Evolutionary conservation across 1,284 basidiomycete species (phyloP).

Genomic region (Trichosporon faecale): DNA sequence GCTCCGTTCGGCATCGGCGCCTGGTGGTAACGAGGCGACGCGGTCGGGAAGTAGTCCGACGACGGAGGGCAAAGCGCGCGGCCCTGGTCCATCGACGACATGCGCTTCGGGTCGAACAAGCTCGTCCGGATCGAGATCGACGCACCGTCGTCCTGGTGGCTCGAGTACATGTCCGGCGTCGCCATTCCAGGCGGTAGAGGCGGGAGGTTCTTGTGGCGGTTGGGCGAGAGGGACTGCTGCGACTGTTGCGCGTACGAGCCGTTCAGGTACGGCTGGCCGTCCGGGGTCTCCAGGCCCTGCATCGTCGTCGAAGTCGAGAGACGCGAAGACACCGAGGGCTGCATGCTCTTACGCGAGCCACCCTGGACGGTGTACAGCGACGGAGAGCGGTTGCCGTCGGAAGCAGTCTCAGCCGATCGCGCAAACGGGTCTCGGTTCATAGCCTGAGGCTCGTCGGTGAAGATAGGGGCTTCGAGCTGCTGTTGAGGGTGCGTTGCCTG

Average conservation of each 20-base stretch:
- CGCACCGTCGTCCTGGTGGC: constrained; percentile 13
- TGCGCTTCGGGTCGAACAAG: constrained; percentile 25
- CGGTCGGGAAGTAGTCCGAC: constrained; percentile 27
- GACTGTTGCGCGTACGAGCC: constrained; percentile 12
- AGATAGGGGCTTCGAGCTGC: constrained; percentile 9
- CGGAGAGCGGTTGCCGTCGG: constrained; percentile 10
- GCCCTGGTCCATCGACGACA: constrained; percentile 16
- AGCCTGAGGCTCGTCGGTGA: constrained; percentile 21
- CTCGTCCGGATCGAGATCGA: constrained; percentile 17
- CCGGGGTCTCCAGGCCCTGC: constrained; percentile 22
- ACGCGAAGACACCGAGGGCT: constrained; percentile 23
- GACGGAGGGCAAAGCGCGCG: constrained; percentile 13
- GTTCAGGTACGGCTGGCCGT: constrained; percentile 16
- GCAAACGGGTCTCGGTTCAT: constrained; percentile 8
- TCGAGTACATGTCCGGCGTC: constrained; percentile 15
- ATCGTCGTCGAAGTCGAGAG: constrained; percentile 22
- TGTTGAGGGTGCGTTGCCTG: constrained; percentile 1
- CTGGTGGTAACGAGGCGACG: constrained; percentile 24
- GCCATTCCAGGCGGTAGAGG: constrained; percentile 38
- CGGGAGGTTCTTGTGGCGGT: constrained; percentile 47
- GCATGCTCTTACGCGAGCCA: constrained; percentile 20
- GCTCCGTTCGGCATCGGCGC: constrained; percentile 9
- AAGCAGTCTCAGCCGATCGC: neutral
- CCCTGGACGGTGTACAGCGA: neutral
- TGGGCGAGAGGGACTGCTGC: constrained; percentile 32